Conservation (phyloP, 257 asterid species). For the Ligustrum vulgare region DNA sequence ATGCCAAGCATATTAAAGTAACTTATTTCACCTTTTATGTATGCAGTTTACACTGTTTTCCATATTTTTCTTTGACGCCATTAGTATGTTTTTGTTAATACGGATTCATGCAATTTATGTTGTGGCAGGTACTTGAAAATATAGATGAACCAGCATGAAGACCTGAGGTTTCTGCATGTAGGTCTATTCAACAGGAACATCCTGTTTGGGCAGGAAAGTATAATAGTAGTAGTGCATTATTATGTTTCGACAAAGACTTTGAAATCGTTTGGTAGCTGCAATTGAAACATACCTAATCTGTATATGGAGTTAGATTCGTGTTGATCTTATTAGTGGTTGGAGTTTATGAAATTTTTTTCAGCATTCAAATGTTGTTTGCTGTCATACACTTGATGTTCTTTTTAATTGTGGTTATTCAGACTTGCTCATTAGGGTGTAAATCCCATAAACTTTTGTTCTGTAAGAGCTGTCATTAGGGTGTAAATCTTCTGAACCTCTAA, state of each 20-base stretch:
- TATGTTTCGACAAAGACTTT: slow-evolving; percentile 23
- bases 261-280: slow-evolving; percentile 3
- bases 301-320: slow-evolving; percentile 20
- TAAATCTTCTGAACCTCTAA: neutral
- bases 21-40: slow-evolving; percentile 6
- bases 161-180: slow-evolving; percentile 32
- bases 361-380: neutral
- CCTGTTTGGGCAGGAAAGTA: slow-evolving; percentile 21
- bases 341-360: neutral
- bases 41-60: neutral
- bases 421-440: neutral
- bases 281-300: slow-evolving; percentile 3
- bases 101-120: slow-evolving; percentile 18
- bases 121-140: slow-evolving; percentile 71
- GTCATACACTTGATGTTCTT: neutral
- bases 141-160: slow-evolving; percentile 35
- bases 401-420: neutral
- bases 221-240: slow-evolving; percentile 22
- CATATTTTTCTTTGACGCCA: neutral
- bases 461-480: neutral
- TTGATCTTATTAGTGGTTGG: neutral
- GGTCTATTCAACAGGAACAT: slow-evolving; percentile 37
- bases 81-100: slow-evolving; percentile 7
- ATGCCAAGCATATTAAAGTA: slow-evolving; percentile 25
- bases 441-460: neutral